Conservation (phyloP, 1,139 yeast species). For the Scheffersomyces parashehatae region DNA sequence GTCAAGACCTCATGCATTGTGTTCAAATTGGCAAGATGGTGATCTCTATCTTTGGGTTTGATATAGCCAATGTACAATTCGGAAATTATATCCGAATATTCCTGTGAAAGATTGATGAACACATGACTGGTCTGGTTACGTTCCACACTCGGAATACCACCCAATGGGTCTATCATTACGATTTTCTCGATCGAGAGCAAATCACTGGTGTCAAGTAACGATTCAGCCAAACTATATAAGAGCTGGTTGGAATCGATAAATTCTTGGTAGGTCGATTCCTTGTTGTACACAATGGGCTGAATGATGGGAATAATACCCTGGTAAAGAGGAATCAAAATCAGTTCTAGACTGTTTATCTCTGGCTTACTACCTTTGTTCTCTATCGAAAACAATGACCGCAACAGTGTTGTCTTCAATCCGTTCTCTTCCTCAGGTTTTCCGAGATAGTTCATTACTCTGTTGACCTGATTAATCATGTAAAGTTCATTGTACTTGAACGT, state of each 20-base stretch:
- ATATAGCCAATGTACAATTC: slow-evolving; percentile 62
- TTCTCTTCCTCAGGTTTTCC: slow-evolving; percentile 26
- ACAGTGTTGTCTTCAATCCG: slow-evolving; percentile 25
- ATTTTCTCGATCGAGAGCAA: slow-evolving; percentile 73
- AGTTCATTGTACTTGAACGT: slow-evolving; percentile 34
- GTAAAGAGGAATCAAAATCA: slow-evolving; percentile 41
- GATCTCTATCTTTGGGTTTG: slow-evolving; percentile 41
- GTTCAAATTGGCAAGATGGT: slow-evolving; percentile 55
- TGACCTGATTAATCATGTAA: slow-evolving; percentile 36
- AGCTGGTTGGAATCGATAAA: slow-evolving; percentile 36
- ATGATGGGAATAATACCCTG: slow-evolving; percentile 59
- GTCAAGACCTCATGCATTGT: slow-evolving; percentile 50
- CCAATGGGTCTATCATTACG: slow-evolving; percentile 73
- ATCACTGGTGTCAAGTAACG: slow-evolving; percentile 25
- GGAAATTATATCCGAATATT: slow-evolving; percentile 62
- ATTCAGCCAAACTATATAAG: slow-evolving; percentile 26
- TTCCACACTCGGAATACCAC: slow-evolving; percentile 90
- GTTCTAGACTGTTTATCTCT: slow-evolving; percentile 29
- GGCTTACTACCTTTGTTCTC: slow-evolving; percentile 9
- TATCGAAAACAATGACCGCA: slow-evolving; percentile 29
- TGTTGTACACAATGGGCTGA: slow-evolving; percentile 56
- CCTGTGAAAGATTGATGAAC: slow-evolving; percentile 82
- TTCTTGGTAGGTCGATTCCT: slow-evolving; percentile 28
- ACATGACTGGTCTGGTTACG: slow-evolving; percentile 84
- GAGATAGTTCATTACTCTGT: slow-evolving; percentile 27